Evolutionary conservation across 306 rosid species (phyloP).

Genomic region (Lotus japonicus): DNA sequence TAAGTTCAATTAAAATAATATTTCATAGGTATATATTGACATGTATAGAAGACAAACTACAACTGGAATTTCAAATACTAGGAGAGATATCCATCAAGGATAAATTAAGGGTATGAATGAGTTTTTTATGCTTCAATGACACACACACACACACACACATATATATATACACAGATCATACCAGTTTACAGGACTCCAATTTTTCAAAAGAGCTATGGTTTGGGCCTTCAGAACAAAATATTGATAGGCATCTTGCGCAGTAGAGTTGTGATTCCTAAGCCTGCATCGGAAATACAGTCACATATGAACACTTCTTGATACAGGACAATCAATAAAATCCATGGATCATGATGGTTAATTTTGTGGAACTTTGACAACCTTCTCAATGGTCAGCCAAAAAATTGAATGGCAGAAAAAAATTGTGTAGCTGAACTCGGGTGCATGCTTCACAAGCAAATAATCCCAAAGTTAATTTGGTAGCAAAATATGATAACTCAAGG

Average conservation of each 20-base stretch:
- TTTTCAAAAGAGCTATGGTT: conserved; percentile 65
- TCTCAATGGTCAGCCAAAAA: not conserved
- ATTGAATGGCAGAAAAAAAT: not conserved
- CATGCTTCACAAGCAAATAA: not conserved
- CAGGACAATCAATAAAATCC: conserved; percentile 5
- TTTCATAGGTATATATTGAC: not conserved
- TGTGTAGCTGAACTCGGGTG: not conserved
- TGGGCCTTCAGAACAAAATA: conserved; percentile 89
- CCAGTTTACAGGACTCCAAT: conserved; percentile 97
- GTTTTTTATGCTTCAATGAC: not conserved
- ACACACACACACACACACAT: too few species aligned
- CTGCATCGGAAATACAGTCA: conserved; percentile 37
- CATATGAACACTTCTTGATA: conserved; percentile 9
- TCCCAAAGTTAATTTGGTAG: not conserved
- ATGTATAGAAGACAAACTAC: conserved; percentile 5
- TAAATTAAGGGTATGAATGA: not conserved
- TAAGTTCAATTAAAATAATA: not conserved
- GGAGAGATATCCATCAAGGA: not conserved
- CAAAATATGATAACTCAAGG: not conserved
- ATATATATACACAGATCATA: conserved; percentile 30
- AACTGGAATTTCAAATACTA: not conserved
- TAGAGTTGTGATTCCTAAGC: conserved; percentile 58
- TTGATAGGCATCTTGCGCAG: conserved; percentile 71
- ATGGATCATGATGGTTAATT: not conserved
- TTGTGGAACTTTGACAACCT: not conserved